phyloP scores from a whole-genome alignment of 2,329 filamentous ascomycete species.

The Cladosporium colombiae region DNA sequence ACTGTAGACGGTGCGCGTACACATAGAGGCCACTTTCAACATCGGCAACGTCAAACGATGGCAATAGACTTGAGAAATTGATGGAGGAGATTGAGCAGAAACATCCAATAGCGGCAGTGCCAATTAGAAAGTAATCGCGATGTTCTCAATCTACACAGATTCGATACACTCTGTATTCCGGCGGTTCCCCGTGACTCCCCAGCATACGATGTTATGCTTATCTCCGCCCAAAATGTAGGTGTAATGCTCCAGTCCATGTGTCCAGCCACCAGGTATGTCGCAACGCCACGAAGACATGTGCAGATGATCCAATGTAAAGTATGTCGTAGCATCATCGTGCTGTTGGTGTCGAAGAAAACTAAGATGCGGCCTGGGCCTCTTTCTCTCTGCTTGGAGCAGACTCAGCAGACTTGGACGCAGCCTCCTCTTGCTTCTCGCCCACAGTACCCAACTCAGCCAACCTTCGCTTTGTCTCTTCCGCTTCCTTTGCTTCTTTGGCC shows the following conservation, averaged over 20 bases:
- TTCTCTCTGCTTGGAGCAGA: neutral
- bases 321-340: neutral
- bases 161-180: neutral
- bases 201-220: neutral
- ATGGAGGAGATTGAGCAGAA: neutral
- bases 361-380: slow-evolving; percentile 2
- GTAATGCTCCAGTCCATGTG: neutral
- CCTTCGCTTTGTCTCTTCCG: slow-evolving; percentile 47
- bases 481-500: slow-evolving; percentile 57
- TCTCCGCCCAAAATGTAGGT: neutral
- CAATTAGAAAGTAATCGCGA: neutral
- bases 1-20: neutral
- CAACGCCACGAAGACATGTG: neutral
- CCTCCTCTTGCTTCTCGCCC: neutral
- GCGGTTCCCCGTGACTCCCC: neutral
- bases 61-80: neutral
- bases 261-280: neutral
- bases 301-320: neutral
- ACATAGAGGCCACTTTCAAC: neutral
- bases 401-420: neutral
- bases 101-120: neutral
- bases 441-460: slow-evolving; percentile 31
- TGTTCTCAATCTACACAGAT: neutral
- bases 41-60: neutral
- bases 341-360: neutral